These are phyloP conservation scores for Omphalotus olearius DNA, from an alignment of 1,284 basidiomycete species.

Conservation along the genomic window DNA sequence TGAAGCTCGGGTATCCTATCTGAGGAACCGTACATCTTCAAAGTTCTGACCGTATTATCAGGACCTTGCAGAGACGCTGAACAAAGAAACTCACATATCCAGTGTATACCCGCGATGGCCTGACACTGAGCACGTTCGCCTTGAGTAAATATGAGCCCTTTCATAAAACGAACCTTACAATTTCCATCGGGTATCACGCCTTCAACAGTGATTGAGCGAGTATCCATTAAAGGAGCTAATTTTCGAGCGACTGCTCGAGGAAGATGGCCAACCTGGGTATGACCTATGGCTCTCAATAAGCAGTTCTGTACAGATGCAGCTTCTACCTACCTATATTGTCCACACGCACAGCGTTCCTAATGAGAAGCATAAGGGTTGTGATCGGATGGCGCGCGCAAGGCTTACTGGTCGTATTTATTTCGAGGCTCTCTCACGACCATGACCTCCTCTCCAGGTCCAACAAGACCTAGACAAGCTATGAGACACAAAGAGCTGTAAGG, in stretches of 20 bases:
- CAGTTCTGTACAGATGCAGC: neutral
- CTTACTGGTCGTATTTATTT: slow-evolving; percentile 65
- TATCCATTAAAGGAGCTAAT: slow-evolving; percentile 72
- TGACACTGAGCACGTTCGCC: slow-evolving; percentile 31
- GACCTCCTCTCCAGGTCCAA: slow-evolving; percentile 78
- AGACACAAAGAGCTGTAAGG: neutral
- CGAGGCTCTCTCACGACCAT: slow-evolving; percentile 62
- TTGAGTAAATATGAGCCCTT: neutral
- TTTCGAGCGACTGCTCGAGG: slow-evolving; percentile 56
- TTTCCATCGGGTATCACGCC: slow-evolving; percentile 75
- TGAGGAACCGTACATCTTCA: slow-evolving; percentile 68
- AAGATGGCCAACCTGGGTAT: slow-evolving; percentile 76
- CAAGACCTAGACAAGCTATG: slow-evolving; percentile 47
- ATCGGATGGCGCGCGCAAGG: slow-evolving; percentile 10
- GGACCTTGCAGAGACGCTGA: slow-evolving; percentile 4
- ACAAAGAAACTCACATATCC: slow-evolving; percentile 43
- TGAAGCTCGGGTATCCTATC: slow-evolving; percentile 60
- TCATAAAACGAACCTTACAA: slow-evolving; percentile 35
- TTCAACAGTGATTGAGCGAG: slow-evolving; percentile 59
- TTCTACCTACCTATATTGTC: slow-evolving; percentile 51
- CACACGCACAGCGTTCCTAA: slow-evolving; percentile 75
- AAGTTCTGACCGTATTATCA: slow-evolving; percentile 36
- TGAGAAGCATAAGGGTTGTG: neutral
- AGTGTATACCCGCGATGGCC: slow-evolving; percentile 47
- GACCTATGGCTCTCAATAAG: slow-evolving; percentile 20